phyloP scores from a whole-genome alignment of 2,329 filamentous ascomycete genomes.

The Sclerotiophoma versabilis region DNA sequence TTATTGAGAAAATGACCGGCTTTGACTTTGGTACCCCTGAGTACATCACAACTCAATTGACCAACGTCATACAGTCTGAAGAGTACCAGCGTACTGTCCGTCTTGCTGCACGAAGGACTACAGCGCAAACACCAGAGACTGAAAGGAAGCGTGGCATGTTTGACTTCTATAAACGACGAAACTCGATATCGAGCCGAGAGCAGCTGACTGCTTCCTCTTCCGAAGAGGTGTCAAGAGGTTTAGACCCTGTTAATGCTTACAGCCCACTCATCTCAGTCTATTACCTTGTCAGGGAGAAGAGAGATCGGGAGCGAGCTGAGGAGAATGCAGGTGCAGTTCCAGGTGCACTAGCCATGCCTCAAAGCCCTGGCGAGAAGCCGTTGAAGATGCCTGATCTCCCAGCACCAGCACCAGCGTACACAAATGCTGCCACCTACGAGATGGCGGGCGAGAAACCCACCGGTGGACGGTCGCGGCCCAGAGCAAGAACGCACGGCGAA shows the following conservation, averaged over 20 bases:
- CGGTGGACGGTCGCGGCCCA: conserved; percentile 80
- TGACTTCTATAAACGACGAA: conserved; percentile 95
- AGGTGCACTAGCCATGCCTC: conserved; percentile 64
- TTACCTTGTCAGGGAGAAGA: conserved; percentile 94
- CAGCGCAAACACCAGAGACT: conserved; percentile 62
- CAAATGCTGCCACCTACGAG: conserved; percentile 83
- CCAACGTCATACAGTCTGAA: conserved; percentile 86
- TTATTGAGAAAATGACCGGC: conserved; percentile 93
- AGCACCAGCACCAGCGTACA: conserved; percentile 85
- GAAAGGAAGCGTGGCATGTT: conserved; percentile 92
- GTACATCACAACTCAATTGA: conserved; percentile 80
- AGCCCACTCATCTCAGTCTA: conserved; percentile 93
- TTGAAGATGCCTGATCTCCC: conserved; percentile 76
- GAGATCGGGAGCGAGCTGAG: conserved; percentile 74
- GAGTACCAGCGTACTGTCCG: conserved; percentile 90
- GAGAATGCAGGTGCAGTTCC: conserved; percentile 67
- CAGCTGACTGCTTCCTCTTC: conserved; percentile 83
- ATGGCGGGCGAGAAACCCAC: conserved; percentile 88
- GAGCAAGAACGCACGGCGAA: conserved; percentile 92
- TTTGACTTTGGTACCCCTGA: conserved; percentile 95
- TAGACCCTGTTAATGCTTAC: conserved; percentile 91
- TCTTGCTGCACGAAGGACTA: conserved; percentile 70
- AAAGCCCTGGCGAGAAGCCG: conserved; percentile 62
- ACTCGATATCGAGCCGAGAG: conserved; percentile 87
- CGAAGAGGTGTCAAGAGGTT: conserved; percentile 81